phyloP scores from a whole-genome alignment of 1,284 basidiomycete genomes.

The Sanghuangporus sanghuang region DNA sequence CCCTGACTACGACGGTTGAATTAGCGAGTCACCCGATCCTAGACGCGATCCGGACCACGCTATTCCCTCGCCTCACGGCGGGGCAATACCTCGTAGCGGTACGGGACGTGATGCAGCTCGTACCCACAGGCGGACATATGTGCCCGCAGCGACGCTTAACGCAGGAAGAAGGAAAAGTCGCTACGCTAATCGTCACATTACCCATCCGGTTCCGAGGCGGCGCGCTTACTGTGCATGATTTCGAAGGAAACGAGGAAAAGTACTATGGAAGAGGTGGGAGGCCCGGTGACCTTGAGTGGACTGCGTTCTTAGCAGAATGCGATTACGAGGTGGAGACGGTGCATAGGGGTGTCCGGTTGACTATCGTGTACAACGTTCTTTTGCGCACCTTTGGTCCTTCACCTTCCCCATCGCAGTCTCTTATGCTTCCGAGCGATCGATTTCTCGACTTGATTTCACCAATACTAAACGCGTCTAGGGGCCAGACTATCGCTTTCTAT shows the following conservation, averaged over 20 bases:
- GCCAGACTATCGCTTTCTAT: conserved; percentile 67
- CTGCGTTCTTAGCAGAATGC: conserved; percentile 66
- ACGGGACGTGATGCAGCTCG: conserved; percentile 65
- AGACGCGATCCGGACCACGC: conserved; percentile 60
- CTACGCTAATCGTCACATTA: conserved; percentile 66
- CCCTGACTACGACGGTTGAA: conserved; percentile 69
- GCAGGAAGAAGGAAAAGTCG: conserved; percentile 56
- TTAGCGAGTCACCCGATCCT: conserved; percentile 75
- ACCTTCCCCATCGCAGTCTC: conserved; percentile 46
- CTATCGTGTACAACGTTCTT: conserved; percentile 66
- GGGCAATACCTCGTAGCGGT: conserved; percentile 66
- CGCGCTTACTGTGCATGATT: conserved; percentile 49
- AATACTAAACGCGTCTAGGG: conserved; percentile 63
- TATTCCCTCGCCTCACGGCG: conserved; percentile 62
- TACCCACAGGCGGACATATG: conserved; percentile 55
- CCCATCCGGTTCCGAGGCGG: conserved; percentile 71
- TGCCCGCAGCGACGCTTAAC: conserved; percentile 45
- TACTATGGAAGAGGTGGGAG: conserved; percentile 59
- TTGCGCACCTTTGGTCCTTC: conserved; percentile 61
- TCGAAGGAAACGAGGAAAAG: conserved; percentile 54
- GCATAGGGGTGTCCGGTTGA: conserved; percentile 61
- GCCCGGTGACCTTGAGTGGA: conserved; percentile 67
- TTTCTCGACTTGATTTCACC: conserved; percentile 68
- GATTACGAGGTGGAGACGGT: conserved; percentile 69
- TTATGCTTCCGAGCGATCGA: conserved; percentile 65